Conservation (phyloP, 2,329 filamentous ascomycete genomes). For the Microdochium nivale region DNA sequence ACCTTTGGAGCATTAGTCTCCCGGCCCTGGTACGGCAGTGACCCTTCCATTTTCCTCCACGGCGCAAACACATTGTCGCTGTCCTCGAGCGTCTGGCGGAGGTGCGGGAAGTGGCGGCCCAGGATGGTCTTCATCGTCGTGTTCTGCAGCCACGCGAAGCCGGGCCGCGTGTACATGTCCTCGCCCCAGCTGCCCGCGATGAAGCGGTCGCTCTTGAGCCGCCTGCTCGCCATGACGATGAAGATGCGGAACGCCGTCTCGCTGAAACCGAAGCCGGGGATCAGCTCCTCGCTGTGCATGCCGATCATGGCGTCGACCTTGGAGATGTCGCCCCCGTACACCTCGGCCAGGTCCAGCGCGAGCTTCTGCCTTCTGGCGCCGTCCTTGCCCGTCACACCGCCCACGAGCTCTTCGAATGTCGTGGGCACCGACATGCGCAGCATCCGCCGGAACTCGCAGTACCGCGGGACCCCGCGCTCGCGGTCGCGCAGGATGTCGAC, state of each 20-base stretch:
- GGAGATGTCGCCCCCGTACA: conserved; percentile 31
- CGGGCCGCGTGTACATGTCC: conserved; percentile 29
- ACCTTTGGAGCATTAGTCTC: conserved; percentile 18
- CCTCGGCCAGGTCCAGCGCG: conserved; percentile 23
- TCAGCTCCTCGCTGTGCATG: conserved; percentile 30
- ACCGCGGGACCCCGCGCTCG: conserved; percentile 35
- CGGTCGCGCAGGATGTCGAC: conserved; percentile 37
- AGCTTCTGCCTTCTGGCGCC: conserved; percentile 10
- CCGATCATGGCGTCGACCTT: conserved; percentile 32
- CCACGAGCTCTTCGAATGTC: conserved; percentile 29
- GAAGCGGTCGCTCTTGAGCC: conserved; percentile 34
- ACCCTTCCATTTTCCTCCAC: conserved; percentile 17
- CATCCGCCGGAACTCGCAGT: conserved; percentile 33
- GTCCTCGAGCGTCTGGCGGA: conserved; percentile 19
- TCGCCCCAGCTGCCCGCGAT: conserved; percentile 30
- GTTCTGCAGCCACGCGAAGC: conserved; percentile 32
- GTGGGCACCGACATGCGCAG: conserved; percentile 25
- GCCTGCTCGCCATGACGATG: conserved; percentile 32
- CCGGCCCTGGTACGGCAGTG: conserved; percentile 12
- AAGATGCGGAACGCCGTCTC: conserved; percentile 38
- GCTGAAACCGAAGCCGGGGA: conserved; percentile 35
- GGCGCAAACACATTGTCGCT: conserved; percentile 23
- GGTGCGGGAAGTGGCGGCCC: conserved; percentile 30
- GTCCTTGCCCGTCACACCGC: conserved; percentile 17
- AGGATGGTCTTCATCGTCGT: conserved; percentile 33